A percentile compares a stretch with the other conserved stretches of the same genome.
phyloP scores from a whole-genome alignment of 345 rosid species.

The Aethionema arabicum region DNA sequence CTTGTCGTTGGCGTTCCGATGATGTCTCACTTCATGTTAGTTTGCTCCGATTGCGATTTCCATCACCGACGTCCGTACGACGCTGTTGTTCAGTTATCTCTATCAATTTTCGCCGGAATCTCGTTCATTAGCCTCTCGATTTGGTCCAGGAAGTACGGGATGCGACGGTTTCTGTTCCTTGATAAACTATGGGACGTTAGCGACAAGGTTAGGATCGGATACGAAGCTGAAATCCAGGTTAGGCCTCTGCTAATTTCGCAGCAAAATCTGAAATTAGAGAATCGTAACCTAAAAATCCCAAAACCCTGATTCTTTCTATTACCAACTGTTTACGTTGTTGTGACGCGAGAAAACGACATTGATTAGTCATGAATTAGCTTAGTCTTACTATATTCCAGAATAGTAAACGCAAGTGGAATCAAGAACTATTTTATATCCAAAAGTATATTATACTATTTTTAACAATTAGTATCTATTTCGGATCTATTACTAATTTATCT shows the following conservation, averaged over 20 bases:
- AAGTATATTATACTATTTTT: no score
- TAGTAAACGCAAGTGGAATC: slow-evolving; percentile 2
- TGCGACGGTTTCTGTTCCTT: slow-evolving; percentile 63
- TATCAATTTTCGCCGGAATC: slow-evolving; percentile 65
- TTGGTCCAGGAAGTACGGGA: slow-evolving; percentile 78
- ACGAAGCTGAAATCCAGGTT: slow-evolving; percentile 68
- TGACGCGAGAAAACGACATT: background rate
- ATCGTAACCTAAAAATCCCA: background rate
- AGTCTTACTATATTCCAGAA: slow-evolving; percentile 11
- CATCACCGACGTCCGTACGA: slow-evolving; percentile 78
- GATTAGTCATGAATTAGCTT: background rate
- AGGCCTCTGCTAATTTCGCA: background rate
- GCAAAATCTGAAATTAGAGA: background rate
- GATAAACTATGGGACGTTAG: slow-evolving; percentile 61
- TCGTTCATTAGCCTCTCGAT: slow-evolving; percentile 59
- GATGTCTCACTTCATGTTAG: slow-evolving; percentile 64
- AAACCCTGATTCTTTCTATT: slow-evolving; percentile 1
- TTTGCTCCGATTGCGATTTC: slow-evolving; percentile 63
- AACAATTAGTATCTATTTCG: background rate
- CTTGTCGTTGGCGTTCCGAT: slow-evolving; percentile 61
- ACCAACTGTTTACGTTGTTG: slow-evolving; percentile 27
- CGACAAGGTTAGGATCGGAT: slow-evolving; percentile 52
- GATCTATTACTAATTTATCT: background rate
- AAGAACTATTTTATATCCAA: background rate
- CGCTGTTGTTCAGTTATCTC: slow-evolving; percentile 64